These are phyloP conservation scores for Dendrocalamus sinicus DNA, from an alignment of 176 grass and related monocot genomes.

Conservation along the genomic window DNA sequence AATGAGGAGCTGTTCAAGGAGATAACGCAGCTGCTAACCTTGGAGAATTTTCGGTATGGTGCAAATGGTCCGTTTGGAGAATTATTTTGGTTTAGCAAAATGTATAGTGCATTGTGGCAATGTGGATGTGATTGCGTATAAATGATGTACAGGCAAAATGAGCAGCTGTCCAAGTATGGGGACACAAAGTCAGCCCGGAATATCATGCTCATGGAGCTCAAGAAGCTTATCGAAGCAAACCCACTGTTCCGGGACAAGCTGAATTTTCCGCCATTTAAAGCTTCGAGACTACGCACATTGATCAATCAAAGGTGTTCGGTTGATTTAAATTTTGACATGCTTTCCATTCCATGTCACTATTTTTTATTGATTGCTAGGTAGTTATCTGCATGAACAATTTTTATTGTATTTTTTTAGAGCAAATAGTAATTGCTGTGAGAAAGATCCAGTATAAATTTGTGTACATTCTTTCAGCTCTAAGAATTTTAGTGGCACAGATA, in stretches of 20 bases:
- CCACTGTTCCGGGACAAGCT: constrained; percentile 96
- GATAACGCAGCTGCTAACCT: constrained; percentile 94
- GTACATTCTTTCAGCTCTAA: constrained; percentile 23
- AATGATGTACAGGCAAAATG: constrained; percentile 83
- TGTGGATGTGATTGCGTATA: constrained; percentile 12
- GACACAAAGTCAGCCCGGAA: constrained; percentile 99
- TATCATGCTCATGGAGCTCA: constrained; percentile 99
- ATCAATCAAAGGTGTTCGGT: constrained; percentile 89
- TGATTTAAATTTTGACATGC: constrained; percentile 35
- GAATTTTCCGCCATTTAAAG: constrained; percentile 94
- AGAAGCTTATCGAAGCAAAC: constrained; percentile 97
- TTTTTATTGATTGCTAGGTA: not conserved
- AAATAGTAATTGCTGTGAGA: not conserved
- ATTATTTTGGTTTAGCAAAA: constrained; percentile 35
- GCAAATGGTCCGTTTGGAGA: not conserved
- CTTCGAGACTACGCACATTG: constrained; percentile 90
- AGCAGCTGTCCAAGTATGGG: constrained; percentile 98
- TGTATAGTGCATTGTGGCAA: constrained; percentile 12
- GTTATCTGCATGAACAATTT: not conserved
- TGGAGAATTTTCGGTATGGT: constrained; percentile 92
- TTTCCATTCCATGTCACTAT: constrained; percentile 5
- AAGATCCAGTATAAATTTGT: not conserved
- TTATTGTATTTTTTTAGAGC: not conserved
- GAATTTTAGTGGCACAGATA: constrained; percentile 1
- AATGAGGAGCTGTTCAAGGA: constrained; percentile 99